Conservation (phyloP, 345 rosid species). For the Mallotus nudiflorus region DNA sequence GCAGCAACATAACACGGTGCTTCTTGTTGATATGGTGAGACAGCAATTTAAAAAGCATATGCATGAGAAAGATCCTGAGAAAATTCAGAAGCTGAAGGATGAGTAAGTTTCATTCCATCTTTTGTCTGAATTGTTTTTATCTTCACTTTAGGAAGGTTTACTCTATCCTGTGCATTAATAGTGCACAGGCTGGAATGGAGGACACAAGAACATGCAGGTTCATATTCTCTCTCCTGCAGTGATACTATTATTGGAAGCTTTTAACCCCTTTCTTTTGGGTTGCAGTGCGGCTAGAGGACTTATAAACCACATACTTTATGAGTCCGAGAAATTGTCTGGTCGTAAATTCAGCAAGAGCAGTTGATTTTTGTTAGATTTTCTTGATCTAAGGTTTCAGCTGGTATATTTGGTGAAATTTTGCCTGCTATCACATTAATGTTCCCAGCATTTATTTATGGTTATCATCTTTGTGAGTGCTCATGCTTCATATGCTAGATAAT, state of each 20-base stretch:
- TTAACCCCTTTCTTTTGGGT: not conserved
- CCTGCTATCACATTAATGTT: not conserved
- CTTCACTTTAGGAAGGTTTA: too few species aligned
- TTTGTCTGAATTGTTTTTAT: not conserved
- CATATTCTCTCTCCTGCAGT: not conserved
- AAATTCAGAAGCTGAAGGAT: slow-evolving; percentile 86
- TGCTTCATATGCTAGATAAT: not conserved
- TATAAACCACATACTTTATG: slow-evolving; percentile 83
- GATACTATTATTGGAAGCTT: not conserved
- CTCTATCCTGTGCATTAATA: too few species aligned
- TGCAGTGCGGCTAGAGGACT: slow-evolving; percentile 97
- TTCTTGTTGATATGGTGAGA: slow-evolving; percentile 78
- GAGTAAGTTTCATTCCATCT: slow-evolving; percentile 54
- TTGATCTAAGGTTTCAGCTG: not conserved
- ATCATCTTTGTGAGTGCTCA: not conserved
- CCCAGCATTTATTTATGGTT: not conserved
- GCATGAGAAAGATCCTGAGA: slow-evolving; percentile 84
- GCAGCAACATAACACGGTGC: slow-evolving; percentile 87
- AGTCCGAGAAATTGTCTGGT: slow-evolving; percentile 76
- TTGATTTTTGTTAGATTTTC: slow-evolving; percentile 13
- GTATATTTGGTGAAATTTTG: slow-evolving; percentile 5
- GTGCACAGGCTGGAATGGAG: too few species aligned
- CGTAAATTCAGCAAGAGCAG: slow-evolving; percentile 61
- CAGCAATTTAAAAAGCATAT: slow-evolving; percentile 82
- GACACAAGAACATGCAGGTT: not conserved